phyloP scores from a whole-genome alignment of 1,284 basidiomycete genomes.

The Prillingera fragicola region DNA sequence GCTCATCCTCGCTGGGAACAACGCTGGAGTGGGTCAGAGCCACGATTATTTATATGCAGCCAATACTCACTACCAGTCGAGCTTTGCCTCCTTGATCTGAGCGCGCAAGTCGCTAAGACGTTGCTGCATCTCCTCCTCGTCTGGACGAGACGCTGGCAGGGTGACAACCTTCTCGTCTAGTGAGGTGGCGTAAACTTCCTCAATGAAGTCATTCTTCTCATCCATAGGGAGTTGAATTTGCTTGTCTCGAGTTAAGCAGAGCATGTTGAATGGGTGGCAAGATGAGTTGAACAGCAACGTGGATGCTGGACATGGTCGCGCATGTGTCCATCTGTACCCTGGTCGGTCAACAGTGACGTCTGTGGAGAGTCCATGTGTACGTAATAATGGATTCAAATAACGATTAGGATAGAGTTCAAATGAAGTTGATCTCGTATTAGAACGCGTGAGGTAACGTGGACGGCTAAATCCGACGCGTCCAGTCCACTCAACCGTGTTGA shows the following conservation, averaged over 20 bases:
- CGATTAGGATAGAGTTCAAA: too few species aligned
- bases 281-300: not conserved
- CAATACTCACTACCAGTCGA: conserved; percentile 76
- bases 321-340: too few species aligned
- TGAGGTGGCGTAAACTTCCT: conserved; percentile 6
- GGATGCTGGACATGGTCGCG: not conserved
- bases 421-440: too few species aligned
- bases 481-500: not conserved
- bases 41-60: too few species aligned
- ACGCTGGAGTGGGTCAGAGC: conserved; percentile 51
- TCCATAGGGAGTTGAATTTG: conserved; percentile 8
- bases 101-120: conserved; percentile 63
- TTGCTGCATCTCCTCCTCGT: conserved; percentile 36
- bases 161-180: conserved; percentile 9
- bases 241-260: conserved; percentile 14
- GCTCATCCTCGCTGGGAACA: conserved; percentile 79
- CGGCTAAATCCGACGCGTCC: too few species aligned
- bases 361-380: not conserved
- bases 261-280: conserved; percentile 6
- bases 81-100: conserved; percentile 64
- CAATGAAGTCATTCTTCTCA: conserved; percentile 11
- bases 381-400: too few species aligned
- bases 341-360: conserved; percentile 3
- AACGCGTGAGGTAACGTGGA: too few species aligned
- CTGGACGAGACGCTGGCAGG: not conserved